A percentile compares a stretch with the other conserved stretches of the same genome.
These are phyloP conservation scores for Cadophora sp. DNA, from an alignment of 2,329 filamentous ascomycete species.

Conservation along the genomic window DNA sequence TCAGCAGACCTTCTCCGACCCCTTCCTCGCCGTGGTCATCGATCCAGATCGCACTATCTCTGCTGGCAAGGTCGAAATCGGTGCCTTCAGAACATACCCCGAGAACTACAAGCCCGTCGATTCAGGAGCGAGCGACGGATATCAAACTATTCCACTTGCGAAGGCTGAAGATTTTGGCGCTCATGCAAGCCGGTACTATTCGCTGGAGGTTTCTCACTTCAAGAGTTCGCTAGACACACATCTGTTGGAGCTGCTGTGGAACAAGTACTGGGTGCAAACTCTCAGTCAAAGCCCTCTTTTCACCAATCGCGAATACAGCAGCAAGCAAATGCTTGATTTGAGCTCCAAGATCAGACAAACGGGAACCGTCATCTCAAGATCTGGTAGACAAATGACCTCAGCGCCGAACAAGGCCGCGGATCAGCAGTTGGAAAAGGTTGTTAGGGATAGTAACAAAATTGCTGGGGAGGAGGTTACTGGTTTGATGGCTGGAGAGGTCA, in stretches of 20 bases:
- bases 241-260: constrained; percentile 90
- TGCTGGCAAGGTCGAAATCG: constrained; percentile 92
- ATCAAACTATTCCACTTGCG: constrained; percentile 82
- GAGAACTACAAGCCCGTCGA: constrained; percentile 69
- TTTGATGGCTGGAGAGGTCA: constrained; percentile 53
- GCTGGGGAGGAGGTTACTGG: constrained; percentile 58
- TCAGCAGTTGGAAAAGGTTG: constrained; percentile 59
- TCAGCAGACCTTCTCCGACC: constrained; percentile 86
- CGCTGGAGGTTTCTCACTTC: constrained; percentile 90
- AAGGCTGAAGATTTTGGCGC: constrained; percentile 97
- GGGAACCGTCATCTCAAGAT: constrained; percentile 49
- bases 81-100: constrained; percentile 92
- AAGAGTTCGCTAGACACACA: constrained; percentile 90
- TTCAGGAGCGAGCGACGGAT: constrained; percentile 59
- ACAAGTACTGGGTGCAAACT: constrained; percentile 99
- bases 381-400: constrained; percentile 39
- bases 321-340: constrained; percentile 89
- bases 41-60: constrained; percentile 96
- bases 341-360: constrained; percentile 80
- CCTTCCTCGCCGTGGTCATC: constrained; percentile 94
- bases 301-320: constrained; percentile 91
- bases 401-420: constrained; percentile 45
- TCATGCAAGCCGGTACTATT: constrained; percentile 89
- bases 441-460: constrained; percentile 63
- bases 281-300: constrained; percentile 89